Evolutionary conservation across 495 filamentous ascomycete genomes (phyloP).

Genomic region (Letharia lupina): DNA sequence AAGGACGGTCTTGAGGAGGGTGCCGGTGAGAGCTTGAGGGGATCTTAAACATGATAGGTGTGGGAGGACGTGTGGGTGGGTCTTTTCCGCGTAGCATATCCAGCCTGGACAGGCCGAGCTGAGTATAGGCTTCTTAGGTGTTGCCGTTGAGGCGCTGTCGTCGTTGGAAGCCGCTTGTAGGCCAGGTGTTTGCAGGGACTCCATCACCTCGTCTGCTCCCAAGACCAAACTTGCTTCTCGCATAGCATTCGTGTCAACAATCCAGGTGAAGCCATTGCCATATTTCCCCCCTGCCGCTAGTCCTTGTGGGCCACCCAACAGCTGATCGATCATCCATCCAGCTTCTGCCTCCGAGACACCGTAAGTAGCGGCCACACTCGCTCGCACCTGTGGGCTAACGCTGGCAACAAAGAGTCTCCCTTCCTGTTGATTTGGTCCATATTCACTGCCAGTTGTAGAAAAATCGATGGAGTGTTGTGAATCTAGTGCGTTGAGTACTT

Average conservation of each 20-base stretch:
- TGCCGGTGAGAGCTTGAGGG: constrained; percentile 85
- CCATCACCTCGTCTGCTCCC: constrained; percentile 67
- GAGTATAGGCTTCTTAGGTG: constrained; percentile 63
- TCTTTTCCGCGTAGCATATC: constrained; percentile 98
- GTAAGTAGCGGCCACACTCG: constrained; percentile 76
- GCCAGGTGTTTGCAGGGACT: constrained; percentile 29
- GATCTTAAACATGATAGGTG: constrained; percentile 89
- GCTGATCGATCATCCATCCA: constrained; percentile 70
- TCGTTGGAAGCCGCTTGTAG: constrained; percentile 11
- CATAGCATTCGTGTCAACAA: constrained; percentile 77
- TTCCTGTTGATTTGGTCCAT: constrained; percentile 32
- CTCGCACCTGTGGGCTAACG: constrained; percentile 81
- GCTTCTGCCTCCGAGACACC: constrained; percentile 64
- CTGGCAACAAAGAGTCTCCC: constrained; percentile 78
- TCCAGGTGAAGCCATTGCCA: constrained; percentile 72
- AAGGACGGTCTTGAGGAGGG: constrained; percentile 75
- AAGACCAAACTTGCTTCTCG: constrained; percentile 69
- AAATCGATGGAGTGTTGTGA: constrained; percentile 43
- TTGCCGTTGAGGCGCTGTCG: constrained; percentile 23
- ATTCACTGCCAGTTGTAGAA: constrained; percentile 25
- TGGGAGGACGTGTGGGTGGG: constrained; percentile 83
- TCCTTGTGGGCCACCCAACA: constrained; percentile 63
- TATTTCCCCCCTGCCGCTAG: constrained; percentile 58
- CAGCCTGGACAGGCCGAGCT: constrained; percentile 92
- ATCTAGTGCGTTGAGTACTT: constrained; percentile 79